A percentile compares a stretch with the other conserved stretches of the same genome.
These are phyloP conservation scores for Ceratocystis diversiconidia DNA, from an alignment of 2,329 filamentous ascomycete genomes.

Conservation along the genomic window DNA sequence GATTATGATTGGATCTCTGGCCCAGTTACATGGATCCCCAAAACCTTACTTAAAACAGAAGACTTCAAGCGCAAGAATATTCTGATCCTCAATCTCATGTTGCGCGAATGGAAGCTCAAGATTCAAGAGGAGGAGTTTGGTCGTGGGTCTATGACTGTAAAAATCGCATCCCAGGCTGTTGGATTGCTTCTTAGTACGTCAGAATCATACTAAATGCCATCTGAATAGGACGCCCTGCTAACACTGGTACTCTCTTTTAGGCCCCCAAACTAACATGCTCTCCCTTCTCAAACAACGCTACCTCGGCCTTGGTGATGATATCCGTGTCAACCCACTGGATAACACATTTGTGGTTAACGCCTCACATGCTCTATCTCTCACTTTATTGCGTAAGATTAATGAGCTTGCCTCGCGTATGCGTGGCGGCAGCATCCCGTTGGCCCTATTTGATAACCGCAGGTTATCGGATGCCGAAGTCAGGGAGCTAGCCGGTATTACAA, in stretches of 20 bases:
- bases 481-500: slow-evolving; percentile 26
- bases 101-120: slow-evolving; percentile 36
- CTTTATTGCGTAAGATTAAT: slow-evolving; percentile 28
- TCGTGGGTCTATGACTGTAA: slow-evolving; percentile 30
- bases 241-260: background rate
- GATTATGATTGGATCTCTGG: slow-evolving; percentile 31
- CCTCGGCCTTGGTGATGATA: slow-evolving; percentile 21
- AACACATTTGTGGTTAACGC: slow-evolving; percentile 17
- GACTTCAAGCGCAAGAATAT: slow-evolving; percentile 27
- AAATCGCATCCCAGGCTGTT: slow-evolving; percentile 30
- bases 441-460: slow-evolving; percentile 18
- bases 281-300: slow-evolving; percentile 24
- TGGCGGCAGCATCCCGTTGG: slow-evolving; percentile 22
- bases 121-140: slow-evolving; percentile 32
- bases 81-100: slow-evolving; percentile 32
- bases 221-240: background rate
- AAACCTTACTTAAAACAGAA: slow-evolving; percentile 13
- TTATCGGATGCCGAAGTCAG: slow-evolving; percentile 22
- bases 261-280: slow-evolving; percentile 19
- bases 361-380: slow-evolving; percentile 16
- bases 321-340: slow-evolving; percentile 15
- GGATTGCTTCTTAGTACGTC: slow-evolving; percentile 33
- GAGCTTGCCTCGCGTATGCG: slow-evolving; percentile 22
- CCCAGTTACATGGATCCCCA: slow-evolving; percentile 31
- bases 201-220: background rate